Evolutionary conservation across 2,329 filamentous ascomycete genomes (phyloP).

Genomic region (Phialocephala sp.): DNA sequence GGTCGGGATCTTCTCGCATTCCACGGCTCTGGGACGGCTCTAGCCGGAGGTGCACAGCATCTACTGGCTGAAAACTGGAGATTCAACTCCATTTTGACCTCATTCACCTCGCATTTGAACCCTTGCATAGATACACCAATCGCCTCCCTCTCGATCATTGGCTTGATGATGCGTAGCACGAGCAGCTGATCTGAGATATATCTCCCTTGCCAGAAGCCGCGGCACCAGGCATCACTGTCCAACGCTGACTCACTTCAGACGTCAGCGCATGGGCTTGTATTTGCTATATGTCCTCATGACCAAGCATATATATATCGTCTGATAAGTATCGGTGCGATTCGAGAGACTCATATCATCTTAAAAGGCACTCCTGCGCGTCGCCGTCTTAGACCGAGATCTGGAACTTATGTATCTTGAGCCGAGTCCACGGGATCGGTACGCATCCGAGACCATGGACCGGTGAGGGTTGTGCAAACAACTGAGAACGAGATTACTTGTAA

Average conservation of each 20-base stretch:
- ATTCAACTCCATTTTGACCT: slow-evolving; percentile 8
- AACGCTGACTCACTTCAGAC: slow-evolving; percentile 34
- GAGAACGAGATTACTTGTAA: slow-evolving; percentile 22
- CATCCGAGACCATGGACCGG: slow-evolving; percentile 30
- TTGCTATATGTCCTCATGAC: slow-evolving; percentile 7
- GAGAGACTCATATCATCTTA: neutral
- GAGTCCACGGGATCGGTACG: slow-evolving; percentile 29
- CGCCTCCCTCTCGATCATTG: slow-evolving; percentile 4
- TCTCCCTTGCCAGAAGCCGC: slow-evolving; percentile 18
- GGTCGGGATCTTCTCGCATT: slow-evolving; percentile 18
- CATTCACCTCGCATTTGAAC: slow-evolving; percentile 7
- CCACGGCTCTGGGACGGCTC: slow-evolving; percentile 17
- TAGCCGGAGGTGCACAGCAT: slow-evolving; percentile 16
- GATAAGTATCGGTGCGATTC: slow-evolving; percentile 27
- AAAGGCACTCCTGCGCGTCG: slow-evolving; percentile 21
- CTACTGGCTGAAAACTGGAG: slow-evolving; percentile 4
- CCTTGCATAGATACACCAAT: slow-evolving; percentile 1
- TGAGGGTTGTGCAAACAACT: slow-evolving; percentile 32
- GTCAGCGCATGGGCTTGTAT: slow-evolving; percentile 25
- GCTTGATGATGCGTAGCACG: slow-evolving; percentile 29
- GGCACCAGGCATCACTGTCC: slow-evolving; percentile 31
- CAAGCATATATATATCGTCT: slow-evolving; percentile 19
- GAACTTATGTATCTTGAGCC: slow-evolving; percentile 33
- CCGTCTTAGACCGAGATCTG: slow-evolving; percentile 20
- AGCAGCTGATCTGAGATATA: slow-evolving; percentile 33